Base-by-base conservation (phyloP, 352 stramenopile genomes). In the Detonula confervacea region DNA sequence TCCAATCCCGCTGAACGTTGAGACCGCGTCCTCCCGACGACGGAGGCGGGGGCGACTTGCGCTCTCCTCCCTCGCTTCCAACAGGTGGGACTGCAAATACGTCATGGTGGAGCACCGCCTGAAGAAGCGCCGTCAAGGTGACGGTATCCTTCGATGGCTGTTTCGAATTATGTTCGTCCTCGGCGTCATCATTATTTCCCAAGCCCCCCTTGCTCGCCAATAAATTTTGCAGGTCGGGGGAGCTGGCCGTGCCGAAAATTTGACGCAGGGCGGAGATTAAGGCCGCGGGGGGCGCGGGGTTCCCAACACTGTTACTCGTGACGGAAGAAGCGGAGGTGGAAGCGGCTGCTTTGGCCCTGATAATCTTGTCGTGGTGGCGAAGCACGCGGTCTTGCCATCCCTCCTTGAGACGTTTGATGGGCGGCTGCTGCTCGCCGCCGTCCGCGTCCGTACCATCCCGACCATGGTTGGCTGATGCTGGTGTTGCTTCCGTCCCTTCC, bases 311-410 rank as follows among this genome's bases (percentile, higher is more conserved):
- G 44, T 8, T 52, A 20, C 6, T 6, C 3, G 44, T 20, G 30
- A 22, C 12, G 16, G 44, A 24, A 18, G 44, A n/a, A n/a, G 6
- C 5, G 18, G 16, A 7, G 44, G 8, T n/a, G 11, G 35, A 56
- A 29, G 65, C 24, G 16, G 51, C 33, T 20, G 29, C 27, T 30
- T 86, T 88, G 18, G 72, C 77, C 16, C 65, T 60, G 14, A 91
- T 61, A 57, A 91, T 88, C 59, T 91, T 93, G 4, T 83, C 77
- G 49, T 91, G 83, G 57, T 93, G 87, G 22, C 74, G 57, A 3
- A 91, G 66, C 22, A 90, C 51, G 30, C 78, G 59, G 27, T 60
- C 56, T 60, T 72, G 47, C 63, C 63, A 80, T 18, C 63, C 63
- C 37, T 76, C 37, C 12, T 59, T 70, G 18, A 59, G 55, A n/a